Conservation (phyloP, 169 alveolate genomes). For the Cyclospora cayetanensis region DNA sequence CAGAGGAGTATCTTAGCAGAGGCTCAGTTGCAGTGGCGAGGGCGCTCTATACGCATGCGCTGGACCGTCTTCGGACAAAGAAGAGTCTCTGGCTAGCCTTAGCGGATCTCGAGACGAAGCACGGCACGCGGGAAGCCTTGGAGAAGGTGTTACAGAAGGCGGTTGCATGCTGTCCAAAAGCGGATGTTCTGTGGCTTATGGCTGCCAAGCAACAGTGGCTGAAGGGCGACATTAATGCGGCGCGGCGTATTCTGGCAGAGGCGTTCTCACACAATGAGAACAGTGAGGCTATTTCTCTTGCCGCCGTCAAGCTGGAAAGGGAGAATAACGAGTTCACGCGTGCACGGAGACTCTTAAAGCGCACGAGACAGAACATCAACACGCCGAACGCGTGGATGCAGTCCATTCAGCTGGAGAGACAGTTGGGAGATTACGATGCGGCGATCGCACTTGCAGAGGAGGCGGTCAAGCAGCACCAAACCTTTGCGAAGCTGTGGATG, state of each 20-base stretch:
- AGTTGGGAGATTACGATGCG: constrained; percentile 80
- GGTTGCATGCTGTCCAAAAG: constrained; percentile 90
- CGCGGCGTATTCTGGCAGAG: constrained; percentile 90
- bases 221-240: constrained; percentile 89
- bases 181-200: constrained; percentile 94
- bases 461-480: constrained; percentile 85
- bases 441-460: constrained; percentile 84
- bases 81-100: constrained; percentile 93
- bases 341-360: constrained; percentile 91
- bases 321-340: constrained; percentile 92
- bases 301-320: constrained; percentile 92
- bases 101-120: constrained; percentile 95
- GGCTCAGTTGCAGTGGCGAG: constrained; percentile 76
- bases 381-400: constrained; percentile 91
- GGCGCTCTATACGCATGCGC: constrained; percentile 79
- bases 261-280: constrained; percentile 88
- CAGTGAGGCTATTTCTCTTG: constrained; percentile 89
- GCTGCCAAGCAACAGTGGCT: constrained; percentile 93
- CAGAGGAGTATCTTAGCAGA: constrained; percentile 72
- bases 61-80: constrained; percentile 76
- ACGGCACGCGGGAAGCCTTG: constrained; percentile 88
- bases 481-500: constrained; percentile 92
- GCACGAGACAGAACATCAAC: constrained; percentile 88
- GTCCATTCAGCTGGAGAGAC: constrained; percentile 92
- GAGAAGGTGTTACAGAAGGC: constrained; percentile 88